Evolutionary conservation across 2,329 filamentous ascomycete species (phyloP), one percentile per base, ranked within the genome.

Genomic region (Beauveria pseudobassiana): DNA sequence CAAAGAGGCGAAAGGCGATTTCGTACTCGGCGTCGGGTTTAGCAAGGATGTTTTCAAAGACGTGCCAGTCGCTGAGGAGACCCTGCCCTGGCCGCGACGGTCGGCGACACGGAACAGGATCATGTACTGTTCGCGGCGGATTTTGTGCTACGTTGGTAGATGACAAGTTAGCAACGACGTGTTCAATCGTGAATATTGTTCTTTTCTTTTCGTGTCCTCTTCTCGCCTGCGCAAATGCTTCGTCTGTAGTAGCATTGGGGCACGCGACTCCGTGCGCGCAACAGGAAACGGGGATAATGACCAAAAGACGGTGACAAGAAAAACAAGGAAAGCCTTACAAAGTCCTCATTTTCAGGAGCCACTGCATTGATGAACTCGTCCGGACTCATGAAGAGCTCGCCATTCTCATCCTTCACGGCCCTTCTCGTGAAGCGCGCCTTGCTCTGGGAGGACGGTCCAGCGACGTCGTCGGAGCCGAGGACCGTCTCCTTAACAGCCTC

Each of bases 21-120:
- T 98, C 93, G 78, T 99, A 99, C 78, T 99, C 95, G 74, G 95
- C 95, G 72, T 98, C 95, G 64, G 95, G 90, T 78, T 97, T 98
- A 68, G 83, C 82, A 63, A 99, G 87, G 65, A 99, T 84, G 79
- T 96, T 96, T 78, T 97, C 91, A 76, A 98, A 99, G 66, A 89
- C 88, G 52, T 84, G 87, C 92, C 93, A 99, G 78, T 99, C 95
- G 63, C 86, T 80, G 60, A 98, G 78, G 79, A 89, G 68, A 99
- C 81, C 68, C 84, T 87, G 65, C 93, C 93, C 50, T 80, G 80
- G 67, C 81, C 83, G 66, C 85, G 85, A 69, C 90, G 86, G 76
- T 99, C 95, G 69, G 95, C 95, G 63, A 99, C 89, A 65, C 82
- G 81, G 77, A 99, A 99, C 53, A 99, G 89, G 71, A 99, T 89